Base-by-base conservation (phyloP, 2,329 filamentous ascomycete genomes). In the Exophiala alcalophila region DNA sequence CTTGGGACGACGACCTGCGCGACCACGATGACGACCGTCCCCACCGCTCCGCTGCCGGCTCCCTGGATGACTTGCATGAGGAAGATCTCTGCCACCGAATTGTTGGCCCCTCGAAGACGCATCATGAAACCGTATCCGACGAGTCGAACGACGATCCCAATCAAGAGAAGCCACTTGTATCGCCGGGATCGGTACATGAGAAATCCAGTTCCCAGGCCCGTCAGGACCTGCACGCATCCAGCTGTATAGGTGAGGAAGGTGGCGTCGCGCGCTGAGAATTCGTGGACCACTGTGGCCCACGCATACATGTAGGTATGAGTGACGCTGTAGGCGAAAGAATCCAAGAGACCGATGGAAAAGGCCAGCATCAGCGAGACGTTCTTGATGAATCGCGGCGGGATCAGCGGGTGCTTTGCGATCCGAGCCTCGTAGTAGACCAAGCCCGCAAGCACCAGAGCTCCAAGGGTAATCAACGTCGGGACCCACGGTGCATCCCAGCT, bases 71-170 rank as follows among this genome's bases (percentile, higher is more conserved):
- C 55, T 51, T 76, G 72, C 1, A 73, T 67, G 18, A 68, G 49
- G 49, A 73, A 71, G 1, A 75, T 60, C 55, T 76, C 72, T 5
- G 61, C 67, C 0, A 60, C 49, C 3, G 65, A 65, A 54, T 69
- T 73, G 25, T 62, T 52, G 32, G 64, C 60, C 0, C 62, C 69
- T 3, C 71, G 65, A 6, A 75, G 63, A 2, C 72, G 64, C 20
- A 74, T 61, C 72, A 76, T 76, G 20, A 73, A 53, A 3, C 70
- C 71, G 44, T 75, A 74, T 4, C 73, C 72, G 21, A 74, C 50
- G 7, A 72, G 53, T 8, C 71, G 68, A 21, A 76, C 51, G 2
- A 61, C 40, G 1, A 64, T 60, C 4, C 68, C 71, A 3, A 57
- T 47, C 15, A 74, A 57, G 9, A 64, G 57, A 2, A 75, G 57